Base-by-base conservation (phyloP, 495 filamentous ascomycete species). In the Penicillium mononematosum region DNA sequence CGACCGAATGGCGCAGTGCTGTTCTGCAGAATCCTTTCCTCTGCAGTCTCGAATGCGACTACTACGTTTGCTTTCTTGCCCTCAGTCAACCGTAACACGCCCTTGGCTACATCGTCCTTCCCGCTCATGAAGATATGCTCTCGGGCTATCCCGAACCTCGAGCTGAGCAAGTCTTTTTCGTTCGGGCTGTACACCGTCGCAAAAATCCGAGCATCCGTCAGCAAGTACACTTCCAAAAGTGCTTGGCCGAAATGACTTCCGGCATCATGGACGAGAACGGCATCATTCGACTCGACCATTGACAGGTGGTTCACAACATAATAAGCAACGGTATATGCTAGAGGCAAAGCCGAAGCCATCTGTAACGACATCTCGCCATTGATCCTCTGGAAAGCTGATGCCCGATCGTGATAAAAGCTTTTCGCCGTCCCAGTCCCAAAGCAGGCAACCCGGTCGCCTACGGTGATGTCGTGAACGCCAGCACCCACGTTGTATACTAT, bases 401-500 rank as follows among this genome's bases (percentile, higher is more conserved):
- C 56, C 5, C 42, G 52, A 31, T 61, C 56, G 10, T 62, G 52
- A 50, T 70, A 66, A 14, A 48, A 55, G 19, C 46, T 66, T 17
- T 56, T 50, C 9, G 61, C 56, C 3, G 59, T 63, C 5, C 66
- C 68, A 2, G 59, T 56, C 10, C 60, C 61, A 32, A 75, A 56
- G 34, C 72, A 64, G 3, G 64, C 69, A 7, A 83, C 82, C 0
- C 82, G 73, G 39, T 84, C 74, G 5, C 82, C 82, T 5, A 70
- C 51, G 14, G 66, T 56, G 17, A 79, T 58, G 8, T 45, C 36
- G 14, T 60, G 54, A 5, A 79, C 72, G 0, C 38, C 57, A 4
- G 50, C 11, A 2, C 68, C 68, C 7, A 70, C 62, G 1, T 57
- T 44, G 17, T 67, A 69, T 7, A 85, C 69, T 7, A 78, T 49